Percentiles rank a stretch among this genome's conserved stretches.
These are phyloP conservation scores for Halenospora varia DNA, from an alignment of 495 filamentous ascomycete species.

Conservation along the genomic window DNA sequence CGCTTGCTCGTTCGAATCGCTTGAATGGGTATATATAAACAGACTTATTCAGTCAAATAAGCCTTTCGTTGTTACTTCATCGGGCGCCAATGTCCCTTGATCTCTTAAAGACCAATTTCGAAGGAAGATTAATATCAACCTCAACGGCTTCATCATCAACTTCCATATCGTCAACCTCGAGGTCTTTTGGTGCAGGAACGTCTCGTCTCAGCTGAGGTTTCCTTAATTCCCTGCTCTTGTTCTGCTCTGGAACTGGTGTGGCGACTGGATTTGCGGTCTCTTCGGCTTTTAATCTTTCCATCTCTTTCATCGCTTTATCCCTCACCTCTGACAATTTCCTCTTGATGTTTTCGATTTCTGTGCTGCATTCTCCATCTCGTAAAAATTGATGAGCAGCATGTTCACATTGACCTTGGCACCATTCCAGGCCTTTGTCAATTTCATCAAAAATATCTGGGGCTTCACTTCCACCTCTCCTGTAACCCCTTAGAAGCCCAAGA, in stretches of 20 bases:
- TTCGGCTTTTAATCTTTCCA: constrained; percentile 41
- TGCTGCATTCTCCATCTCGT: constrained; percentile 72
- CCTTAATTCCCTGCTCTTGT: constrained; percentile 5
- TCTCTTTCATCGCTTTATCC: constrained; percentile 52
- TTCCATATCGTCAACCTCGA: constrained; percentile 25
- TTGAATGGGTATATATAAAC: background rate
- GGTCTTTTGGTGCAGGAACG: background rate
- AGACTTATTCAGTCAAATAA: too few species aligned
- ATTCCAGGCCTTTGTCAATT: constrained; percentile 72
- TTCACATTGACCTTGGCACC: constrained; percentile 76
- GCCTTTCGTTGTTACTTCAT: too few species aligned
- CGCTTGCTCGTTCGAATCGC: too few species aligned
- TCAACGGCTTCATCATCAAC: constrained; percentile 21
- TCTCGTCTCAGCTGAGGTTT: constrained; percentile 9
- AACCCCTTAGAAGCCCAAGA: constrained; percentile 12
- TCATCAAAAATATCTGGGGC: constrained; percentile 59
- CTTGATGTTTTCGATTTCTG: constrained; percentile 67
- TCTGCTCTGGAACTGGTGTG: background rate
- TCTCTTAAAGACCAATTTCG: constrained; percentile 20
- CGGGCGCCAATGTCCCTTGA: constrained; percentile 12
- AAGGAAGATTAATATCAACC: constrained; percentile 6
- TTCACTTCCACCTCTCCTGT: constrained; percentile 15
- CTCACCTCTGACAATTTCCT: constrained; percentile 52
- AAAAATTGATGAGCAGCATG: constrained; percentile 83
- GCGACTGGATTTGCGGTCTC: constrained; percentile 3